Evolutionary conservation across 2,329 filamentous ascomycete genomes (phyloP).

Genomic region (Mycocentrospora acerina): DNA sequence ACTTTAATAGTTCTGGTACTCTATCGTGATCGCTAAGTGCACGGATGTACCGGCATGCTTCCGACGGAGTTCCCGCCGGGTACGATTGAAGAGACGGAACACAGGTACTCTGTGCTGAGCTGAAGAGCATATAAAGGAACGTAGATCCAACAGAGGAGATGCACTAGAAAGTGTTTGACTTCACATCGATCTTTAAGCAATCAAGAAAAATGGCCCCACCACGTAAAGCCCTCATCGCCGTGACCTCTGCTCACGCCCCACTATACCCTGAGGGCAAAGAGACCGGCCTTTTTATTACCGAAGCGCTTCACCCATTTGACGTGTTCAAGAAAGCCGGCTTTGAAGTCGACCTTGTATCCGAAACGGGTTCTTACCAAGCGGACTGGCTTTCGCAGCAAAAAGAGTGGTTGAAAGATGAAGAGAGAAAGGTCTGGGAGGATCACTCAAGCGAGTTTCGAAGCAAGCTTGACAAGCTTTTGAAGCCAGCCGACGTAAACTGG

Average conservation of each 20-base stretch:
- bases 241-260: constrained; percentile 47
- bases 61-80: too few species aligned
- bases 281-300: constrained; percentile 45
- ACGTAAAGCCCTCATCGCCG: constrained; percentile 45
- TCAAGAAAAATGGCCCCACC: constrained; percentile 21
- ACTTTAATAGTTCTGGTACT: too few species aligned
- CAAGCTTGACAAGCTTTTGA: constrained; percentile 49
- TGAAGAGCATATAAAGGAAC: too few species aligned
- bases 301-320: constrained; percentile 52
- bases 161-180: too few species aligned
- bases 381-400: constrained; percentile 49
- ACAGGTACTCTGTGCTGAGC: too few species aligned
- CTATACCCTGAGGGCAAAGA: constrained; percentile 42
- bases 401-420: constrained; percentile 46
- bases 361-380: constrained; percentile 46
- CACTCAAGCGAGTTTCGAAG: constrained; percentile 46
- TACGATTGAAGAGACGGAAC: too few species aligned
- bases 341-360: constrained; percentile 50
- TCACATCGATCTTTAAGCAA: too few species aligned
- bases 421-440: constrained; percentile 46
- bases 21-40: too few species aligned
- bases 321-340: constrained; percentile 47
- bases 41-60: too few species aligned
- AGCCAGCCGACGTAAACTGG: constrained; percentile 28
- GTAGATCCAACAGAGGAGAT: too few species aligned